Base-by-base conservation (phyloP, 2,329 filamentous ascomycete genomes). In the Nigrospora osmanthi region DNA sequence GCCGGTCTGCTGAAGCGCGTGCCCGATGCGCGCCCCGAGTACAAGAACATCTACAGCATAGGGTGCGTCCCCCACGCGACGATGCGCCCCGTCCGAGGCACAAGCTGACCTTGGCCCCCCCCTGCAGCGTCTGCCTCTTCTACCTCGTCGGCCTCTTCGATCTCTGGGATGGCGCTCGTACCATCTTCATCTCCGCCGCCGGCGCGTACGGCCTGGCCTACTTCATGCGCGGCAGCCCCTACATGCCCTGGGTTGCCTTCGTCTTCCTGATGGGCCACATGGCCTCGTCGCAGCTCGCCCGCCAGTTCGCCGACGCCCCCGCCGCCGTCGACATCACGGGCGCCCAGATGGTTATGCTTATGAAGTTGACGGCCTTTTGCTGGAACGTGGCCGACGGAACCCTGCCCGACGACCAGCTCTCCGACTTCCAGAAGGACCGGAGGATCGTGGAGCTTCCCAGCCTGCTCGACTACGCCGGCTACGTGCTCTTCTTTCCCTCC, bases 171-270 rank as follows among this genome's bases (percentile, higher is more conserved):
- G 94, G 93, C 45, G 67, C 94, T 13, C 76, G 78, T 35, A 95
- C 90, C 3, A 70, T 98, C 35, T 62, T 86, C 47, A 82, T 95
- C 60, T 89, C 87, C 60, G 81, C 91, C 1, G 78, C 76, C 15
- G 90, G 81, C 41, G 80, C 87, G 42, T 98, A 96, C 61, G 72
- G 76, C 51, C 93, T 98, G 54, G 86, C 91, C 43, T 81, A 85
- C 53, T 90, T 83, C 61, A 71, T 97, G 38, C 78, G 89, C 53
- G 65, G 63, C 33, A 90, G 89, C 16, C 88, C 89, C 1, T 87
- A 91, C 61, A 98, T 98, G 93, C 93, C 93, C 70, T 98, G 93
- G 93, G 75, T 96, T 41, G 89, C 83, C 48, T 98, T 98, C 65
- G 73, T 88, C 41, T 96, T 95, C 60, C 71, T 95, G 46, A 97